Percentiles rank a stretch among this genome's conserved stretches.
phyloP scores from a whole-genome alignment of 176 grass and related monocot genomes.

The Rhynchospora breviuscula region DNA sequence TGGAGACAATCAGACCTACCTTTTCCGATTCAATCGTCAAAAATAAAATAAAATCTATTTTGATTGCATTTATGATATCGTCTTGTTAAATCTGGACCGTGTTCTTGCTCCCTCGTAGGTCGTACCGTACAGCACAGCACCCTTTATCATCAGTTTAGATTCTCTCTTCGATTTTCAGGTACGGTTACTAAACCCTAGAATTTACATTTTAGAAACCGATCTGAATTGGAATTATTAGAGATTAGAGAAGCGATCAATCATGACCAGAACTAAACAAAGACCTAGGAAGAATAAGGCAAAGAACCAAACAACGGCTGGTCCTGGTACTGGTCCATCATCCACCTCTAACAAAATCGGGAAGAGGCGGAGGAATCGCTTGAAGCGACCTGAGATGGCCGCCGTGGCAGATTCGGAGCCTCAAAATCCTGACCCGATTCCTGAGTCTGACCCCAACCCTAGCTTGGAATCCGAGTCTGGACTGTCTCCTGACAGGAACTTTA shows the following conservation, averaged over 20 bases:
- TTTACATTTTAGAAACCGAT: not conserved
- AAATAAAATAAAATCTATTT: too few relatives aligned
- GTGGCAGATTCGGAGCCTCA: not conserved
- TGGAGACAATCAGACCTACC: too few relatives aligned
- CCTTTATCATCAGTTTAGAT: not conserved
- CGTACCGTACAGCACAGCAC: too few relatives aligned
- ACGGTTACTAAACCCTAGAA: not conserved
- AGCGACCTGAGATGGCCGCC: not conserved
- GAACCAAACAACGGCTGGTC: not conserved
- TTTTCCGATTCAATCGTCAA: too few relatives aligned
- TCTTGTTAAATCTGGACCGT: too few relatives aligned
- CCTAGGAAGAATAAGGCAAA: not conserved
- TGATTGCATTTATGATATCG: too few relatives aligned
- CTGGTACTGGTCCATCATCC: not conserved
- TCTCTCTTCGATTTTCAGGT: not conserved
- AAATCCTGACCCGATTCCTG: not conserved
- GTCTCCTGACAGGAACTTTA: not conserved
- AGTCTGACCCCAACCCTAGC: constrained; percentile 2
- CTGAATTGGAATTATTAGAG: not conserved
- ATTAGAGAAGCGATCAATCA: not conserved
- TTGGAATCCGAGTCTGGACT: not conserved
- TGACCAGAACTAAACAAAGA: not conserved
- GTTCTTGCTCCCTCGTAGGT: too few relatives aligned
- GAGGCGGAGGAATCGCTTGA: not conserved
- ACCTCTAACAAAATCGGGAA: not conserved